Percentiles rank a stretch among this genome's conserved stretches.
These are phyloP conservation scores for Zygoascus flipseniorum DNA, from an alignment of 805 yeast genomes.

Conservation along the genomic window DNA sequence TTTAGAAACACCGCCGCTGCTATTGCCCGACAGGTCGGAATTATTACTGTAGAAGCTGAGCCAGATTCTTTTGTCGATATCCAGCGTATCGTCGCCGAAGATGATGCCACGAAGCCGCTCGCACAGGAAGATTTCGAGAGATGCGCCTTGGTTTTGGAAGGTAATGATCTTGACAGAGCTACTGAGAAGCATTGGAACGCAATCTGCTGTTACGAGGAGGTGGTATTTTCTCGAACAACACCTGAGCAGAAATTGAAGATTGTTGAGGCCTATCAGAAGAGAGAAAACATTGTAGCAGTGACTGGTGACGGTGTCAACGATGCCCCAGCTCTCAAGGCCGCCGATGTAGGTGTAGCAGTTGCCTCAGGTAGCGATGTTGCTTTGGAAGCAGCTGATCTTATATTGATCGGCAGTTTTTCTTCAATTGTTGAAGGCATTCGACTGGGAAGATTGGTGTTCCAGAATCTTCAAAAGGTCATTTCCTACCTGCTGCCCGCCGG, in stretches of 20 bases:
- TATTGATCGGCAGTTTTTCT: constrained; percentile 36
- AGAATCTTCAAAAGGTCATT: constrained; percentile 40
- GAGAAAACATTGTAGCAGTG: constrained; percentile 97
- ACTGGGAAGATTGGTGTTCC: constrained; percentile 68
- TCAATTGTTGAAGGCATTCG: constrained; percentile 83
- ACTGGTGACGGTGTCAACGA: constrained; percentile 99
- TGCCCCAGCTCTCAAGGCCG: constrained; percentile 95
- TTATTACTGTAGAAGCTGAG: constrained; percentile 7
- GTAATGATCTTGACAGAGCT: constrained; percentile 6
- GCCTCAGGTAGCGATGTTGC: constrained; percentile 16
- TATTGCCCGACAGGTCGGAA: constrained; percentile 52
- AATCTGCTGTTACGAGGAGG: constrained; percentile 31
- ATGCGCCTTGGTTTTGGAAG: constrained; percentile 9
- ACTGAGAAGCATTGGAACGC: constrained; percentile 37
- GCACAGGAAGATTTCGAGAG: constrained; percentile 2
- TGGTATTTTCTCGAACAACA: constrained; percentile 34
- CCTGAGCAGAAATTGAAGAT: constrained; percentile 47
- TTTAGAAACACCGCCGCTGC: constrained; percentile 44
- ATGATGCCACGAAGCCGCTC: not conserved
- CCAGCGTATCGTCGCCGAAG: constrained; percentile 1
- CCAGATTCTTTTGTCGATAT: constrained; percentile 8
- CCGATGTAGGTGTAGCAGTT: constrained; percentile 91
- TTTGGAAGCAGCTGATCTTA: constrained; percentile 16
- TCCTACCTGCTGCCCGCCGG: constrained; percentile 45
- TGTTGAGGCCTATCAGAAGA: constrained; percentile 41